Conservation (phyloP, 73 alveolate species). For the Paramecium pentaurelia region DNA sequence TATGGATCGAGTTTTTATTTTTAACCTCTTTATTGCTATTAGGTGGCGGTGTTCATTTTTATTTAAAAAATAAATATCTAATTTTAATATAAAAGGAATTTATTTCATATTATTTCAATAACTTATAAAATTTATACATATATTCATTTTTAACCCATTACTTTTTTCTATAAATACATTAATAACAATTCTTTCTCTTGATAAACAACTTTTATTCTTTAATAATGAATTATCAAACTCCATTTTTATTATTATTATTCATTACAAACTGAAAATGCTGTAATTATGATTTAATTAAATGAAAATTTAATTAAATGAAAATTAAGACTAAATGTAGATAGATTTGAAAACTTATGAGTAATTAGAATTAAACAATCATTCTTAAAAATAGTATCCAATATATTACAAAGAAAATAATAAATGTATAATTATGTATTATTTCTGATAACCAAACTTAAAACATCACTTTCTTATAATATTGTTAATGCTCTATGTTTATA, state of each 20-base stretch:
- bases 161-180: neutral
- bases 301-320: too few species aligned
- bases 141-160: neutral
- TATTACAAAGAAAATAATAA: too few species aligned
- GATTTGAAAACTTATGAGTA: neutral
- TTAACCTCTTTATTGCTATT: neutral
- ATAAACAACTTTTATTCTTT: neutral
- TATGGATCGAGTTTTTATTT: constrained; percentile 27
- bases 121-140: neutral
- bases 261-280: neutral
- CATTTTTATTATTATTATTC: too few species aligned
- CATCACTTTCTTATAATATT: neutral
- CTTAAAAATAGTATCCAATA: neutral
- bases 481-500: neutral
- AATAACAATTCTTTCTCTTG: neutral
- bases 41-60: neutral
- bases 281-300: too few species aligned
- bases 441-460: neutral
- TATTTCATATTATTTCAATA: neutral
- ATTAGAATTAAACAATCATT: neutral
- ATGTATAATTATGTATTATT: neutral
- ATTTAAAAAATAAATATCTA: constrained; percentile 40
- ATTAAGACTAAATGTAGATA: too few species aligned
- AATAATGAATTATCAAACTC: neutral
- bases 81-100: neutral